A percentile compares a stretch with the other conserved stretches of the same genome.
phyloP scores from a whole-genome alignment of 495 filamentous ascomycete genomes.

The Podospora anserina region DNA sequence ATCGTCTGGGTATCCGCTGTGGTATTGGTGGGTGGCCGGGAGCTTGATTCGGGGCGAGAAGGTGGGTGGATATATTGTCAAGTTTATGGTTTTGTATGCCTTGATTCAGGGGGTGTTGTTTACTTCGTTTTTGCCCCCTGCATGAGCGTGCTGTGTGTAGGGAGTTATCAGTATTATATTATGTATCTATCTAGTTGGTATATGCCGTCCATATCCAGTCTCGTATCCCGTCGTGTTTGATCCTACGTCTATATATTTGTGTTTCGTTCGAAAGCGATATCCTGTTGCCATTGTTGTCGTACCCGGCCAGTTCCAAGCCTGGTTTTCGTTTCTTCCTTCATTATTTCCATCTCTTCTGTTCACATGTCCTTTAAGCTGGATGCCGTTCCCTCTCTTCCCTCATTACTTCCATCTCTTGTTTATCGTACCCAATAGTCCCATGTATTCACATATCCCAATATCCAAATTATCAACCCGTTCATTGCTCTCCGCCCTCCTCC shows the following conservation, averaged over 20 bases:
- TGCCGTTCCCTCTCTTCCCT: background rate
- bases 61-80: constrained; percentile 32
- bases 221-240: background rate
- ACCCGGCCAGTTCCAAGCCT: background rate
- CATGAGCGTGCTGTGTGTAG: constrained; percentile 37
- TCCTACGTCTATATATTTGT: background rate
- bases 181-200: constrained; percentile 2
- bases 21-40: constrained; percentile 74
- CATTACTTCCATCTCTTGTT: background rate
- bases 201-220: background rate
- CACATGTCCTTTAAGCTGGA: background rate
- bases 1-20: constrained; percentile 82
- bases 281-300: background rate
- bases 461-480: background rate
- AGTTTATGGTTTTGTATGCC: constrained; percentile 75
- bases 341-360: background rate
- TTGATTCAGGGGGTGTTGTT: constrained; percentile 77
- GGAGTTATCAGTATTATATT: constrained; percentile 5
- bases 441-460: background rate
- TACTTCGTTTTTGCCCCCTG: constrained; percentile 93
- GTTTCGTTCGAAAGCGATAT: background rate
- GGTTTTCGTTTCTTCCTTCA: background rate
- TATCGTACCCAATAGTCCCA: background rate
- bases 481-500: background rate
- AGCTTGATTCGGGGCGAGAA: constrained; percentile 33